phyloP scores from a whole-genome alignment of 352 stramenopile species.

The Plasmopara muralis region DNA sequence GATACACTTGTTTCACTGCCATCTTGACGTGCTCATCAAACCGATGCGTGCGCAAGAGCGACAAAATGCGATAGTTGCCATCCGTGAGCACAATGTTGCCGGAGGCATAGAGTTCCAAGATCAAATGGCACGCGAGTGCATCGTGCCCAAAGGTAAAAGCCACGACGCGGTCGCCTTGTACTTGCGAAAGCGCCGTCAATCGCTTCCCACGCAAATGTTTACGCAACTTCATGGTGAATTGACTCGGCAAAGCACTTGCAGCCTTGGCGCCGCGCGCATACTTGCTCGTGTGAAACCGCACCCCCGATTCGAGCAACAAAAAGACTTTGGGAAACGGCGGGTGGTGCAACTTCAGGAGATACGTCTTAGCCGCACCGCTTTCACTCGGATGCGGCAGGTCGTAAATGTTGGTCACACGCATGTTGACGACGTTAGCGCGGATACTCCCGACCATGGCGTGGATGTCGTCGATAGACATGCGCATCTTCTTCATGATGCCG shows the following conservation, averaged over 20 bases:
- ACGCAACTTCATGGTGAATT: constrained; percentile 97
- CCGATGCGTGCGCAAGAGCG: constrained; percentile 92
- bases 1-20: constrained; percentile 77
- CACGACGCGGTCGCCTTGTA: constrained; percentile 94
- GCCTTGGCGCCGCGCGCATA: constrained; percentile 66
- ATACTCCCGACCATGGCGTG: constrained; percentile 82
- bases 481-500: constrained; percentile 70
- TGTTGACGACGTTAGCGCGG: constrained; percentile 81
- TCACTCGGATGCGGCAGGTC: constrained; percentile 76
- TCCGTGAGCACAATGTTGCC: constrained; percentile 98
- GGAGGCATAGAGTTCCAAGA: constrained; percentile 96
- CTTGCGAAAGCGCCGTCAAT: constrained; percentile 89
- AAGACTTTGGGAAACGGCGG: constrained; percentile 89
- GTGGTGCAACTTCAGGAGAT: constrained; percentile 90
- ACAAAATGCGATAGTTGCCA: constrained; percentile 91
- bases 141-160: constrained; percentile 94
- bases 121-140: constrained; percentile 86
- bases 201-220: constrained; percentile 95
- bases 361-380: constrained; percentile 88
- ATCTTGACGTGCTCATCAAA: constrained; percentile 90
- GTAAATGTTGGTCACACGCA: constrained; percentile 97
- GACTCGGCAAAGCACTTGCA: constrained; percentile 77
- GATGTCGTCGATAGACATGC: constrained; percentile 86
- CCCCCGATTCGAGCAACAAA: constrained; percentile 93
- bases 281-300: constrained; percentile 95